These are phyloP conservation scores for Datura wrightii DNA, from an alignment of 257 asterid genomes.

Conservation along the genomic window DNA sequence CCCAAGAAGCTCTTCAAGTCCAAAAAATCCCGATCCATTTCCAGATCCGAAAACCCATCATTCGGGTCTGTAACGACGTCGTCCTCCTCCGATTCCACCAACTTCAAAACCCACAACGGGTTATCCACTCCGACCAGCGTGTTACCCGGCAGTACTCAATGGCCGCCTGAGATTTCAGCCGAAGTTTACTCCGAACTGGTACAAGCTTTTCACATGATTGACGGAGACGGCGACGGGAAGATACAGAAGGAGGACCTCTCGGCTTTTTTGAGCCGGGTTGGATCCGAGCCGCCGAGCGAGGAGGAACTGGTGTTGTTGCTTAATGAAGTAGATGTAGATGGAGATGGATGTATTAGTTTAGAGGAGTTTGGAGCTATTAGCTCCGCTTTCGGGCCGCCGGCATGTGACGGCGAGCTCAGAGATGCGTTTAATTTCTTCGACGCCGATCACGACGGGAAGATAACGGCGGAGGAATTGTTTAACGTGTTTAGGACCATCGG, in stretches of 20 bases:
- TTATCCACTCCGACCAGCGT: conserved; percentile 60
- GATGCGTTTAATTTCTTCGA: conserved; percentile 48
- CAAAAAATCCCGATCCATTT: conserved; percentile 46
- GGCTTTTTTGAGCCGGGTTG: conserved; percentile 47
- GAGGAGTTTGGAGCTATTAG: conserved; percentile 61
- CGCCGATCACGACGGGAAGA: conserved; percentile 39
- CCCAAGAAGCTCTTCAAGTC: conserved; percentile 56
- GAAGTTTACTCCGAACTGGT: conserved; percentile 48
- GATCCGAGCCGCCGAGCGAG: conserved; percentile 47
- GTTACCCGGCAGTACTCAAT: background rate
- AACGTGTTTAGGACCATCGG: conserved; percentile 32
- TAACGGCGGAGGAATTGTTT: conserved; percentile 40
- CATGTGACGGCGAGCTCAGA: conserved; percentile 54
- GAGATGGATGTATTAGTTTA: conserved; percentile 57
- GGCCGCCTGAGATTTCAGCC: conserved; percentile 30
- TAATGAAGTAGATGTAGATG: conserved; percentile 51
- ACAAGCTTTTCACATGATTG: conserved; percentile 58
- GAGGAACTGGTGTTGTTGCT: conserved; percentile 54
- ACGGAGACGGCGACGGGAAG: conserved; percentile 58
- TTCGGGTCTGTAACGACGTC: conserved; percentile 35
- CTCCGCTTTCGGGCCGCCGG: conserved; percentile 56
- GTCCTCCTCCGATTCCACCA: conserved; percentile 43
- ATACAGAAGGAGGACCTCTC: conserved; percentile 51
- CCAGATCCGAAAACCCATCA: conserved; percentile 50
- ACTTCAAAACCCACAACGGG: conserved; percentile 39